Evolutionary conservation across 176 grass and related monocot genomes (phyloP).

Genomic region (Paspalum notatum): DNA sequence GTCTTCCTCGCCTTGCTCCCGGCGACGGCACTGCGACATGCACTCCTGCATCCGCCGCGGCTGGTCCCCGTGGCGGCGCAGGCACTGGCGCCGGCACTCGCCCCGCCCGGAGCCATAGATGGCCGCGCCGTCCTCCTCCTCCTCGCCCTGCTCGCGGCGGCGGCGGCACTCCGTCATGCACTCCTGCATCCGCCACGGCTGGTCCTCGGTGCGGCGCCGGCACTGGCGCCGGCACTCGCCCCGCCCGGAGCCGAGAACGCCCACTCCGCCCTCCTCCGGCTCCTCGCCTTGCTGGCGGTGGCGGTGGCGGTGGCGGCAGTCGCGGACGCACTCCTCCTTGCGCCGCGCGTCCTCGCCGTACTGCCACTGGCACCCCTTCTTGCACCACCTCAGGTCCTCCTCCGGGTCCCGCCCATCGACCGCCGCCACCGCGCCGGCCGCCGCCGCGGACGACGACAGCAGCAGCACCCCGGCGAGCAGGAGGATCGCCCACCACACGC

Average conservation of each 20-base stretch:
- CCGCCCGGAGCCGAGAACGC: background rate
- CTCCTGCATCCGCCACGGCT: background rate
- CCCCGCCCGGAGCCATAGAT: background rate
- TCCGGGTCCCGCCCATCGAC: background rate
- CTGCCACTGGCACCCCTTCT: constrained; percentile 41
- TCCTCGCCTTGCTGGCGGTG: background rate
- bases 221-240: background rate
- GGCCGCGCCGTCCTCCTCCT: background rate
- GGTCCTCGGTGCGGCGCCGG: background rate
- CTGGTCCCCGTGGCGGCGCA: background rate
- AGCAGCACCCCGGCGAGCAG: constrained; percentile 35
- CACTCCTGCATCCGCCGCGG: background rate
- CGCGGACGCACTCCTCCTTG: constrained; percentile 19
- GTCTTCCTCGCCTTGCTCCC: background rate
- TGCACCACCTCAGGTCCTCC: constrained; percentile 26
- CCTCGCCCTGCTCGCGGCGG: no score
- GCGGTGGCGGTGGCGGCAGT: background rate
- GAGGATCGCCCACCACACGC: constrained; percentile 4
- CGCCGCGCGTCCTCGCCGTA: background rate
- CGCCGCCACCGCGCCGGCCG: background rate
- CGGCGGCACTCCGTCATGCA: constrained; percentile 6
- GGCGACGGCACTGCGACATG: background rate
- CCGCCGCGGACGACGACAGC: no score
- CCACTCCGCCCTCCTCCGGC: background rate
- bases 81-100: background rate